Evolutionary conservation across 1,284 basidiomycete species (phyloP), one percentile per base, ranked within the genome.

Genomic region (Trametes hirsuta): DNA sequence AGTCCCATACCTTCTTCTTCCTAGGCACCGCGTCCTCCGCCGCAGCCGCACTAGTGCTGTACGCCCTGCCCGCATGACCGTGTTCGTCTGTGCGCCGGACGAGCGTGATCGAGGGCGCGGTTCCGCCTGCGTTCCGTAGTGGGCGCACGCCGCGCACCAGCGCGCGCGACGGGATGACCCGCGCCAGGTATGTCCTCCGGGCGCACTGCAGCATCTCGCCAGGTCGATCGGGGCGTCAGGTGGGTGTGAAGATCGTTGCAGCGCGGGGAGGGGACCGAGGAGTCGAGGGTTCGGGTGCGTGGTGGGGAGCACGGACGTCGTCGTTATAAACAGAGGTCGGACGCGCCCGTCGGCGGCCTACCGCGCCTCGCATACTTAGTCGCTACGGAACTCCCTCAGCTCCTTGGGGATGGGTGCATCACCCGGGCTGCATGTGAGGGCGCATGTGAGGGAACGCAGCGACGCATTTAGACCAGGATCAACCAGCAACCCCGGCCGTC

Each of bases 1-100:
- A 79, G 24, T 77, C 73, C 77, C 79, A 87, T 24, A 87, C 77
- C 73, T 87, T 87, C 61, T 68, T 71, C 69, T 71, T 76, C 51
- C 69, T 73, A 1, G 75, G 74, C 18, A 74, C 68, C n/a, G 71
- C 70, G 8, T 66, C 53, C 44, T 69, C 69, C 5, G 65, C 65
- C 8, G 66, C 65, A 40, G 42, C 42, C 12, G 39, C 39, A 21
- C 47, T 37, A 18, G 68, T 70, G 56, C 69, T 69, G 62, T 75
- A 75, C 35, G 51, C 45, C 22, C 49, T 56, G 15, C 46, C 48
- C 48, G 39, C 54, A 30, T 30, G 30, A 30, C 30, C 30, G 30
- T 30, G 30, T 8, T 30, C 30, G 30, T 30, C 30, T 30, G 30
- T 30, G 30, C 30, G 30, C 22, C 44, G 48, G 59, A 47, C 51